Base-by-base conservation (phyloP, 1,284 basidiomycete species). In the Naganishia liquefaciens region DNA sequence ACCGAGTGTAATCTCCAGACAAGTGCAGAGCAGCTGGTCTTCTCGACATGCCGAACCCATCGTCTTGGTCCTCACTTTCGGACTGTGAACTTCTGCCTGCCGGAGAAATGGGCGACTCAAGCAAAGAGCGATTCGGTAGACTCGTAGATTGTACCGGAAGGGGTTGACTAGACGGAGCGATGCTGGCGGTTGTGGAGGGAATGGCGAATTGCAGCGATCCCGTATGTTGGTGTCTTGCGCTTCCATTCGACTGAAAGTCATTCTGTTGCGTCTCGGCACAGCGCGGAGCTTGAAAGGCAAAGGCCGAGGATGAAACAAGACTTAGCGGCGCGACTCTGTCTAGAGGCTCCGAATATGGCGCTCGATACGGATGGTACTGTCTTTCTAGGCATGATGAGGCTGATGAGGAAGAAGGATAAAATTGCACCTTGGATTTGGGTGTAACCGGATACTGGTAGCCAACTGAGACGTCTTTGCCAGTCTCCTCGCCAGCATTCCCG, bases 201-300 rank as follows among this genome's bases (percentile, higher is more conserved):
- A 60, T 37, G n/a, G 46, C 33, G 13, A 50, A 50, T n/a, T 60
- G 33, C 33, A 60, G 23, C 11, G 57, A 60, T 40, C 57, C 57
- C 5, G 57, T 50, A 19, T 60, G 57, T 9, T 60, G 33, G 33
- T 60, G 57, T 49, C 27, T 50, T 46, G 33, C n/a, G 3, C 33
- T 3, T 21, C 25, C 39, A 37, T 50, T 46, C n/a, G 25, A 60
- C 39, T 10, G 39, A 13, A 9, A 46, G 13, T 19, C 46, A 46
- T 10, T 37, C 25, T 15, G 39, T 21, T 19, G 44, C 23, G 11
- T 17, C 13, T 39, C 39, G 11, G 10, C 19, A 33, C n/a, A 28
- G 3, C n/a, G 17, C 10, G 19, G 57, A 28, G 33, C 30, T 28
- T 5, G 23, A 27, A 27, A 37, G 33, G 33, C 33, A 37, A 37